Evolutionary conservation across 768 basidiomycete genomes (phyloP), one percentile per base, ranked within the genome.

Genomic region (Podaxis rugospora): DNA sequence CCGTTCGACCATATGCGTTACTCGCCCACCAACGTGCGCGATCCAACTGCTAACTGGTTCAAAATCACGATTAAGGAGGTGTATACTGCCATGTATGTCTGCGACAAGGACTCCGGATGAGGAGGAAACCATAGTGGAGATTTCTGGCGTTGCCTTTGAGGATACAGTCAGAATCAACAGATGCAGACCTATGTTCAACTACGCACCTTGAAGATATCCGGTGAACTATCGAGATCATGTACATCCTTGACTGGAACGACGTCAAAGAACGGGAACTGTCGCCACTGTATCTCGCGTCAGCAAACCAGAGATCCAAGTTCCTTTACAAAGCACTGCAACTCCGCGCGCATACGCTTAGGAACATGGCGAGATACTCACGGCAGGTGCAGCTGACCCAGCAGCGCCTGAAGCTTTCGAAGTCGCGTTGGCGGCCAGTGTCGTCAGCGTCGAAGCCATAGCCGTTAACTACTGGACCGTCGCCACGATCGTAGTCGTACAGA

Each of bases 191-290:
- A 28, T 28, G 27, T 28, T 28, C 27, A 28, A 28, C 5, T 28
- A 28, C 5, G 27, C 27, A 28, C 27, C 71, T 88, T 88, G 81
- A 96, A 86, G 23, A 93, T 80, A 57, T 92, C 88, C 0, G 93
- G 93, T 0, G 87, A 73, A 60, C 82, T 84, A 1, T 84, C 81
- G 13, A 92, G 76, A 69, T 96, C 90, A 66, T 95, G 85, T 2
- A 80, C 77, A 67, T 93, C 93, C 70, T 87, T 92, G 63, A 95
- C 86, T 10, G 85, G 82, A 3, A 84, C 80, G 11, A 81, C 78
- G 64, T 94, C 87, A 69, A 97, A 98, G 84, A 97, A 97, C 2
- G 86, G 79, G 76, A 96, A 96, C 69, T 94, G 91, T 53, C 90
- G 83, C 86, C 90, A 93, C 92, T 95, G 59, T 35, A 35, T 37